phyloP scores from a whole-genome alignment of 208 protist species.

The Trypanosoma melophagium region DNA sequence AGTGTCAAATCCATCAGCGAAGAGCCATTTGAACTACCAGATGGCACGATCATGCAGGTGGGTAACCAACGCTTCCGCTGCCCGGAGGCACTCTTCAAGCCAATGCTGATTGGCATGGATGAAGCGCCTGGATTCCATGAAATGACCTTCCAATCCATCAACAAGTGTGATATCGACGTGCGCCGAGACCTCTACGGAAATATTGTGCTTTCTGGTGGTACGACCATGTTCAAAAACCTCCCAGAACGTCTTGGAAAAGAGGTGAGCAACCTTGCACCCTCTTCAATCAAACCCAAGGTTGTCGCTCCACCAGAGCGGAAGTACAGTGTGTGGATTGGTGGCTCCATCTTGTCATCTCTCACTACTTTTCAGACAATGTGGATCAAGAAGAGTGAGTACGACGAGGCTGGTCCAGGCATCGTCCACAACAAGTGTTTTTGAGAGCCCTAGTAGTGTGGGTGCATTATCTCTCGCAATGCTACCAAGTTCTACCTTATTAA shows the following conservation, averaged over 20 bases:
- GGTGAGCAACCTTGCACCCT: conserved; percentile 91
- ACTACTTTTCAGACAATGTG: conserved; percentile 97
- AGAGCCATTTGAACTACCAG: conserved; percentile 93
- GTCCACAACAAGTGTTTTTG: conserved; percentile 98
- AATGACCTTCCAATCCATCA: conserved; percentile 96
- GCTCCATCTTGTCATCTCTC: conserved; percentile 97
- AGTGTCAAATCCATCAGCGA: conserved; percentile 83
- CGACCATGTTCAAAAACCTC: conserved; percentile 97
- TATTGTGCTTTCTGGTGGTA: conserved; percentile 95
- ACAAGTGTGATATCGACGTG: conserved; percentile 96
- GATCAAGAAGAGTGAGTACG: conserved; percentile 98
- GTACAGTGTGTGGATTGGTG: conserved; percentile 98
- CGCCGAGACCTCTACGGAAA: conserved; percentile 95
- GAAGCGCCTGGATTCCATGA: conserved; percentile 96
- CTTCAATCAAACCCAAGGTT: conserved; percentile 97
- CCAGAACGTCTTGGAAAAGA: conserved; percentile 97
- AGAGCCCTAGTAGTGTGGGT: conserved; percentile 5
- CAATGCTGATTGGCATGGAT: conserved; percentile 92
- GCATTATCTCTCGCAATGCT: too few relatives aligned
- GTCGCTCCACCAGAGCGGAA: conserved; percentile 95
- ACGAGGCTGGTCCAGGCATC: conserved; percentile 96
- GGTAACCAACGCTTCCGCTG: conserved; percentile 89
- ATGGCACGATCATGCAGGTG: conserved; percentile 91
- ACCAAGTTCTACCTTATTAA: too few relatives aligned
- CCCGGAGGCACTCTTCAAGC: conserved; percentile 97